Conservation (phyloP, 2,329 filamentous ascomycete genomes). For the Fusarium neocosmosporiellum region DNA sequence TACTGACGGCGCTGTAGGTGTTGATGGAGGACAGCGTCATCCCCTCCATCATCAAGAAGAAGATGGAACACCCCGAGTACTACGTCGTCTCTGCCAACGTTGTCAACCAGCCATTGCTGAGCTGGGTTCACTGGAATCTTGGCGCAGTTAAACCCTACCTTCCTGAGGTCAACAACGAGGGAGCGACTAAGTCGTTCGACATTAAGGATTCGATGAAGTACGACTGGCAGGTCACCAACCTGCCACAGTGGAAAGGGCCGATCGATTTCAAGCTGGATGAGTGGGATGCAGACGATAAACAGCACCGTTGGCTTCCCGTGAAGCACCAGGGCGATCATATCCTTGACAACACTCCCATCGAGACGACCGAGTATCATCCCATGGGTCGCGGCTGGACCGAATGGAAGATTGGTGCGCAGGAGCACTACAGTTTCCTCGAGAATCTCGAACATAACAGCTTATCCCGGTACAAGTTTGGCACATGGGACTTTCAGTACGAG, state of each 20-base stretch:
- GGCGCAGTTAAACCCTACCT: slow-evolving; percentile 65
- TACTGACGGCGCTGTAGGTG: slow-evolving; percentile 39
- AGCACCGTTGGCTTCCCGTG: slow-evolving; percentile 64
- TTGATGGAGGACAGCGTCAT: slow-evolving; percentile 56
- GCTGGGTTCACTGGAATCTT: slow-evolving; percentile 65
- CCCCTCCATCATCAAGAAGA: slow-evolving; percentile 64
- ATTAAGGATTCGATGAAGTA: slow-evolving; percentile 33
- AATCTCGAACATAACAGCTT: slow-evolving; percentile 61
- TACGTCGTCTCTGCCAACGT: slow-evolving; percentile 66
- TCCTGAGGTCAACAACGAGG: slow-evolving; percentile 53
- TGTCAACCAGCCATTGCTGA: slow-evolving; percentile 65
- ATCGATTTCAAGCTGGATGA: slow-evolving; percentile 45
- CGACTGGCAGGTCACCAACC: slow-evolving; percentile 53
- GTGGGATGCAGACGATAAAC: slow-evolving; percentile 51
- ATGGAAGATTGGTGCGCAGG: slow-evolving; percentile 63
- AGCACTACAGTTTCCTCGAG: slow-evolving; percentile 61
- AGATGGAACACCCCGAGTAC: slow-evolving; percentile 61
- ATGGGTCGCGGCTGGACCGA: slow-evolving; percentile 57
- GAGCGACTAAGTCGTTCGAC: slow-evolving; percentile 37
- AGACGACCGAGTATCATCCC: slow-evolving; percentile 58
- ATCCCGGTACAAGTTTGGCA: slow-evolving; percentile 59
- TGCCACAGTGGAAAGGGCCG: slow-evolving; percentile 49
- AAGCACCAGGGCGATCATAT: slow-evolving; percentile 48
- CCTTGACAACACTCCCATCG: slow-evolving; percentile 59
- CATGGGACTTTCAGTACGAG: slow-evolving; percentile 61